These are phyloP conservation scores for Chlorella vulgaris DNA, from an alignment of 139 green algal genomes.

Conservation along the genomic window DNA sequence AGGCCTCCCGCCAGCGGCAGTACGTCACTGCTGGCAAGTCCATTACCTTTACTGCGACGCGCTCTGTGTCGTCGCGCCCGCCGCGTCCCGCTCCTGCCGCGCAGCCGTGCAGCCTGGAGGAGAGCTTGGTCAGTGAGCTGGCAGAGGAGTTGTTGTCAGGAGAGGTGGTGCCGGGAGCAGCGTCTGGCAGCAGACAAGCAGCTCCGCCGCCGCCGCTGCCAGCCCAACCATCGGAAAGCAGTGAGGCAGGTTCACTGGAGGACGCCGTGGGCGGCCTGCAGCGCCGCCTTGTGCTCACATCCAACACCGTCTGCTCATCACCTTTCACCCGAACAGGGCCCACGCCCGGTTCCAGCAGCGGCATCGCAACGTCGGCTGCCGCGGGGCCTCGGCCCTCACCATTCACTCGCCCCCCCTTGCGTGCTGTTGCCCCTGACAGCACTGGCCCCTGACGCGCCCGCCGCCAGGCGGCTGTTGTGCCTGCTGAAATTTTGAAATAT, in stretches of 20 bases:
- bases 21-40: background rate
- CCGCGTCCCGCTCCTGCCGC: background rate
- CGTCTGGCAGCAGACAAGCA: background rate
- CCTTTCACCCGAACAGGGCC: background rate
- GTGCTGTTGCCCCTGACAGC: background rate
- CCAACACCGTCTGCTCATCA: background rate
- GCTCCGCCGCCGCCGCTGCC: too few relatives aligned
- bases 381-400: background rate
- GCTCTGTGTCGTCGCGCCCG: too few relatives aligned
- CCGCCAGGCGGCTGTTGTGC: too few relatives aligned
- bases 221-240: too few relatives aligned
- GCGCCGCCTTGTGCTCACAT: conserved; percentile 7
- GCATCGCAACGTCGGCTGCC: background rate
- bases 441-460: background rate
- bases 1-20: background rate
- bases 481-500: too few relatives aligned
- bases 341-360: too few relatives aligned
- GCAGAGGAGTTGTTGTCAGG: background rate
- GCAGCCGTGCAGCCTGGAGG: background rate
- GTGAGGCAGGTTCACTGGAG: too few relatives aligned
- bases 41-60: background rate
- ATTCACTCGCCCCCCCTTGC: background rate
- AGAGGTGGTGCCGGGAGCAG: too few relatives aligned
- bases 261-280: background rate
- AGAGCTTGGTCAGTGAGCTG: background rate